phyloP scores from a whole-genome alignment of 176 grass and related monocot genomes.

The Aechmea fasciata region DNA sequence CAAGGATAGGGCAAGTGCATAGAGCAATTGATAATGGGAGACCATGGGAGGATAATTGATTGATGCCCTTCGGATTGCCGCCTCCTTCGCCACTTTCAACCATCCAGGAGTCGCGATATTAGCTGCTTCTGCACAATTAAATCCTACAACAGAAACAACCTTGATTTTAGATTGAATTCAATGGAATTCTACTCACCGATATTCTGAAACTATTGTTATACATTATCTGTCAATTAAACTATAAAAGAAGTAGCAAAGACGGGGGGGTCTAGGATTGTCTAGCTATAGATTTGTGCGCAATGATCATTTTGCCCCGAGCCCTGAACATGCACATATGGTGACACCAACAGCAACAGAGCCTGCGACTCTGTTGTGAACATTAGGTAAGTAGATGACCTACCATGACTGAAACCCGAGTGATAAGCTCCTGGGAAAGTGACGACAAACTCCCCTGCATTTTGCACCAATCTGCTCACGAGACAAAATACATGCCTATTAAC shows the following conservation, averaged over 20 bases:
- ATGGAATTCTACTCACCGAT: too few relatives aligned
- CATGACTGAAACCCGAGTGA: constrained; percentile 78
- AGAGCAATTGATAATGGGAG: constrained; percentile 89
- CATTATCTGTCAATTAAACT: too few relatives aligned
- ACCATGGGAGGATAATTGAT: constrained; percentile 77
- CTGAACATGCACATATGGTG: too few relatives aligned
- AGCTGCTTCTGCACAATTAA: constrained; percentile 85
- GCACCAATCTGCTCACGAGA: constrained; percentile 60
- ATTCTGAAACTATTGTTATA: too few relatives aligned
- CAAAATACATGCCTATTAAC: neutral
- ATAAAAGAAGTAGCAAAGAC: too few relatives aligned
- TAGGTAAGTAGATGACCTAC: constrained; percentile 26
- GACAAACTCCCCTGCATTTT: constrained; percentile 96
- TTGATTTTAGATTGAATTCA: too few relatives aligned
- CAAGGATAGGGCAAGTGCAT: constrained; percentile 67
- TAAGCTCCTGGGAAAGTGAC: constrained; percentile 95
- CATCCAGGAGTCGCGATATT: constrained; percentile 96
- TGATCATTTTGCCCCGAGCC: too few relatives aligned
- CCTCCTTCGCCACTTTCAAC: constrained; percentile 87
- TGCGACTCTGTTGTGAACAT: too few relatives aligned
- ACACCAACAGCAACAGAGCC: too few relatives aligned
- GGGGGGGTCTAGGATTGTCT: too few relatives aligned
- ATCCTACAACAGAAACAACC: constrained; percentile 41
- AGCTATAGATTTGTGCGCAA: too few relatives aligned
- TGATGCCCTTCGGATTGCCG: constrained; percentile 87